Conservation (phyloP, 1,284 basidiomycete species). For the Paramarasmius palmivorus region DNA sequence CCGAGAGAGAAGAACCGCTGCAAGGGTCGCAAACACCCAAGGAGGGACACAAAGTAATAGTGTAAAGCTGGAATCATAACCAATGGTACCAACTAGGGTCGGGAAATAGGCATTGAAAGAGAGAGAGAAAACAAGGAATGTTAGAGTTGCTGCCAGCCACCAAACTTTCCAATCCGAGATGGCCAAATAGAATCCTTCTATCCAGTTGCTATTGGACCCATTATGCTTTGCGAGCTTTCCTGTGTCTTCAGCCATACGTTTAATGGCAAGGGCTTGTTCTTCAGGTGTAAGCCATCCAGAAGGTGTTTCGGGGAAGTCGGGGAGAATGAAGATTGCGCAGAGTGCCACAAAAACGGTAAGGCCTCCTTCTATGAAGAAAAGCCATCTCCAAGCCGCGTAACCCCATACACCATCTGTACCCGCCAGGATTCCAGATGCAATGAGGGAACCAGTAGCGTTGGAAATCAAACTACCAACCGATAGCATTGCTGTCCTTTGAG, state of each 20-base stretch:
- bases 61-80: conserved; percentile 64
- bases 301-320: conserved; percentile 70
- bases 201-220: conserved; percentile 25
- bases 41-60: conserved; percentile 78
- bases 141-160: conserved; percentile 61
- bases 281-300: conserved; percentile 57
- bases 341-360: conserved; percentile 66
- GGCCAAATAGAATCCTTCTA: conserved; percentile 54
- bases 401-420: conserved; percentile 73
- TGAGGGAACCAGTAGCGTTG: conserved; percentile 83
- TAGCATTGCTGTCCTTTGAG: conserved; percentile 72
- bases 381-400: conserved; percentile 80
- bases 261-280: conserved; percentile 67
- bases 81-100: conserved; percentile 67
- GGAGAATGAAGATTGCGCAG: conserved; percentile 66
- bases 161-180: conserved; percentile 75
- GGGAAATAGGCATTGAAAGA: conserved; percentile 72
- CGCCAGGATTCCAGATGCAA: conserved; percentile 72
- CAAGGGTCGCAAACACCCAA: conserved; percentile 67
- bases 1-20: conserved; percentile 51
- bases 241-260: conserved; percentile 74
- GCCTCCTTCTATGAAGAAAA: conserved; percentile 77
- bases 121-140: conserved; percentile 48
- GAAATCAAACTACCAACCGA: conserved; percentile 74
- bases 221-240: conserved; percentile 48